Evolutionary conservation across 345 rosid species (phyloP).

Genomic region (Eucalyptus guilfoylei): DNA sequence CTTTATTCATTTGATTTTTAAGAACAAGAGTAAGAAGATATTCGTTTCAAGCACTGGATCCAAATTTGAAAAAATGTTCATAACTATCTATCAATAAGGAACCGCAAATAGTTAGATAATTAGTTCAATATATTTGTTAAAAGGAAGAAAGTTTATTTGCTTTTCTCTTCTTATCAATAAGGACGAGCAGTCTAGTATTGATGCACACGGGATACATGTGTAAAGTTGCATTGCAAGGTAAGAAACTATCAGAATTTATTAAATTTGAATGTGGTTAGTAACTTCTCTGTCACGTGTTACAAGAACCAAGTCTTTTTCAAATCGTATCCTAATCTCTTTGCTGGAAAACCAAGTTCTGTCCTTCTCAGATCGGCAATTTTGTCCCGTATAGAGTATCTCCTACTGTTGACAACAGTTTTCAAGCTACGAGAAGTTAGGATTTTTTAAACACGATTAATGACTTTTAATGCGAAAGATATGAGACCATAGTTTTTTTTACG

Average conservation of each 20-base stretch:
- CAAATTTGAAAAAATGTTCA: not conserved
- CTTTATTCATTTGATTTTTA: not conserved
- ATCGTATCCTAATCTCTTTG: not conserved
- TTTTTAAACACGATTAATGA: not conserved
- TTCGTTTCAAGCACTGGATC: not conserved
- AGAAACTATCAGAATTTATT: not conserved
- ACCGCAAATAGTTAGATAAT: not conserved
- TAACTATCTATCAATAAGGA: not conserved
- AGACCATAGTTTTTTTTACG: not conserved
- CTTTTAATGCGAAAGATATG: not conserved
- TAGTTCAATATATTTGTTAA: not conserved
- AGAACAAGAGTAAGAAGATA: not conserved
- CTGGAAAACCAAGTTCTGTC: not conserved
- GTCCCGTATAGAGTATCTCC: not conserved
- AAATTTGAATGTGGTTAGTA: not conserved
- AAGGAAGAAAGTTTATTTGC: not conserved
- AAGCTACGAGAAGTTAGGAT: not conserved
- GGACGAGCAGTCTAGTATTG: not conserved
- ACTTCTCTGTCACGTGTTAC: not conserved
- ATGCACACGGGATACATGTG: not conserved
- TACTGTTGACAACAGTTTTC: not conserved
- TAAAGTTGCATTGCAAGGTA: not conserved
- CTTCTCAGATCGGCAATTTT: not conserved
- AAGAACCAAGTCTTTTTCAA: not conserved
- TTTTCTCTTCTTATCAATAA: not conserved